A percentile compares a stretch with the other conserved stretches of the same genome.
These are phyloP conservation scores for Elaeis oleifera DNA, from an alignment of 202 grass and related monocot genomes.

Conservation along the genomic window DNA sequence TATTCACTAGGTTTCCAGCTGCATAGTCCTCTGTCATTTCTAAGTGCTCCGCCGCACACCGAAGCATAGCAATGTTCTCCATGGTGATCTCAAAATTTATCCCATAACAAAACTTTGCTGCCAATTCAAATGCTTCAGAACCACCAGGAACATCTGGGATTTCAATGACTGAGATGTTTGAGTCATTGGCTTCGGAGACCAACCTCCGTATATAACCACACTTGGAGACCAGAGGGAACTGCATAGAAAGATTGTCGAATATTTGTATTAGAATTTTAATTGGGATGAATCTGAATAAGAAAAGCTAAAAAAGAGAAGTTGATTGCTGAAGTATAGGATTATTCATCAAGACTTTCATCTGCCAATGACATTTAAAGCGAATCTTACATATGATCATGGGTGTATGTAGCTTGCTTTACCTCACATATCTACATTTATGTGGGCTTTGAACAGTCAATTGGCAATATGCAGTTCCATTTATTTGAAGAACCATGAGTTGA, in stretches of 20 bases:
- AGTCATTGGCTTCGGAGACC: conserved; percentile 22
- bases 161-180: conserved; percentile 32
- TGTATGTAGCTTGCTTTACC: too few relatives aligned
- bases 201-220: conserved; percentile 66
- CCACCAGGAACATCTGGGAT: conserved; percentile 57
- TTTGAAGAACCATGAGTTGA: too few relatives aligned
- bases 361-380: too few relatives aligned
- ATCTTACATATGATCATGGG: too few relatives aligned
- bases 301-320: too few relatives aligned
- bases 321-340: too few relatives aligned
- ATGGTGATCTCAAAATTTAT: conserved; percentile 54
- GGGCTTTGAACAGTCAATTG: neutral
- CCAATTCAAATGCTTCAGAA: conserved; percentile 54
- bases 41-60: conserved; percentile 71
- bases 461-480: neutral
- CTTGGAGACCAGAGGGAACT: conserved; percentile 55
- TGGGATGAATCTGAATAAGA: too few relatives aligned
- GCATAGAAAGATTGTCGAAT: conserved; percentile 2
- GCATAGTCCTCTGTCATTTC: conserved; percentile 69
- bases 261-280: neutral
- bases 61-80: conserved; percentile 64
- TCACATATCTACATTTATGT: too few relatives aligned
- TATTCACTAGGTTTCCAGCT: conserved; percentile 34
- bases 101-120: conserved; percentile 74
- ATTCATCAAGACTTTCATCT: too few relatives aligned